phyloP scores from a whole-genome alignment of 352 stramenopile genomes.

The Plasmopara halstedii region DNA sequence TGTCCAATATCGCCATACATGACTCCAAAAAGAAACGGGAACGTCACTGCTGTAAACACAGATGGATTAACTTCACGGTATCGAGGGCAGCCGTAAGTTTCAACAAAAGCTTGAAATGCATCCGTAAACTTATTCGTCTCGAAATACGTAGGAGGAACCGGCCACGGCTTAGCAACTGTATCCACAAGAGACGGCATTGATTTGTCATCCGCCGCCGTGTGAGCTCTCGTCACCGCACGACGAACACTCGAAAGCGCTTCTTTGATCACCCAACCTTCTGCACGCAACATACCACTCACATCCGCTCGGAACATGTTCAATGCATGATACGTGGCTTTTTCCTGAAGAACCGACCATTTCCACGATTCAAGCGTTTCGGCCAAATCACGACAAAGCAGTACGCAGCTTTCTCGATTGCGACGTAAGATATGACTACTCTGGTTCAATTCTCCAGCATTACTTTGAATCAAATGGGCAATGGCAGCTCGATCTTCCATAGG shows the following conservation, averaged over 20 bases:
- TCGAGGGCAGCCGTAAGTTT: conserved; percentile 97
- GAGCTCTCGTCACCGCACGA: conserved; percentile 80
- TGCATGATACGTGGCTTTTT: conserved; percentile 97
- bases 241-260: conserved; percentile 74
- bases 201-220: conserved; percentile 88
- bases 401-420: conserved; percentile 93
- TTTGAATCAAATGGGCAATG: conserved; percentile 86
- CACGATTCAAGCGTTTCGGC: conserved; percentile 92
- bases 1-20: conserved; percentile 99
- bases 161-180: conserved; percentile 92
- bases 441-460: conserved; percentile 91
- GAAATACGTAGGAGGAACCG: conserved; percentile 96
- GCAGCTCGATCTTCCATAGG: conserved; percentile 90
- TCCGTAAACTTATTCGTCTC: conserved; percentile 99
- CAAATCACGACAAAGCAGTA: conserved; percentile 90
- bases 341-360: conserved; percentile 95
- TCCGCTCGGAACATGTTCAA: conserved; percentile 98
- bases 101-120: conserved; percentile 97
- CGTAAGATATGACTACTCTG: conserved; percentile 95
- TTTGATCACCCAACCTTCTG: conserved; percentile 95
- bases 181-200: conserved; percentile 92
- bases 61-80: conserved; percentile 99
- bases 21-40: conserved; percentile 99
- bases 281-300: conserved; percentile 94
- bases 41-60: conserved; percentile 98